These are phyloP conservation scores for Myrmaecium sp. DNA, from an alignment of 2,329 filamentous ascomycete species.

Conservation along the genomic window DNA sequence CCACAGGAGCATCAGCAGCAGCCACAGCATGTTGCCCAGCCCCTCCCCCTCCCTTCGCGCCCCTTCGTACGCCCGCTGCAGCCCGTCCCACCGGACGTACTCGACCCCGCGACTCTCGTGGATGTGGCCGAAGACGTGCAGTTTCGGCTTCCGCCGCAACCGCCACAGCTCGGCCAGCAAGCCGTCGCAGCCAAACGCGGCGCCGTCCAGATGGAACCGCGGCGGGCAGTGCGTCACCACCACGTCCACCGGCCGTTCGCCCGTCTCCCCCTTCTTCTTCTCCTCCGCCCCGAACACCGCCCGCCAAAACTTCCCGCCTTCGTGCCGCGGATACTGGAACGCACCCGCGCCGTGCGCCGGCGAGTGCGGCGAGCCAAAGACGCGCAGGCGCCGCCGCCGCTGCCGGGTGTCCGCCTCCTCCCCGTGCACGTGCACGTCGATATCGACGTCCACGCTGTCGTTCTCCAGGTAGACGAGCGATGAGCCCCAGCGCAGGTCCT, in stretches of 20 bases:
- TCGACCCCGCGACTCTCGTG: constrained; percentile 60
- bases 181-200: constrained; percentile 51
- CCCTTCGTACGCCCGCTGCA: constrained; percentile 55
- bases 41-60: too few species aligned
- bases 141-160: constrained; percentile 44
- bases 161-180: constrained; percentile 59
- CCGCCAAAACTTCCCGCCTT: constrained; percentile 53
- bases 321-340: constrained; percentile 59
- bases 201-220: constrained; percentile 49
- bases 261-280: too few species aligned
- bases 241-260: constrained; percentile 59
- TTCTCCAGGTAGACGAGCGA: constrained; percentile 62
- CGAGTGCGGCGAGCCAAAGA: constrained; percentile 73
- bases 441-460: constrained; percentile 43
- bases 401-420: too few species aligned
- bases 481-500: constrained; percentile 46
- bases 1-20: too few species aligned
- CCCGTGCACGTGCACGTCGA: constrained; percentile 18
- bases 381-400: constrained; percentile 36
- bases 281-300: too few species aligned
- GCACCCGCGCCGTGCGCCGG: constrained; percentile 57
- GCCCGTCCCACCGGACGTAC: constrained; percentile 55
- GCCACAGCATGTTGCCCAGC: too few species aligned
- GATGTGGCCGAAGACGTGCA: constrained; percentile 77
- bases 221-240: constrained; percentile 72